Evolutionary conservation across 1,284 basidiomycete genomes (phyloP).

Genomic region (Ganoderma leucocontextum): DNA sequence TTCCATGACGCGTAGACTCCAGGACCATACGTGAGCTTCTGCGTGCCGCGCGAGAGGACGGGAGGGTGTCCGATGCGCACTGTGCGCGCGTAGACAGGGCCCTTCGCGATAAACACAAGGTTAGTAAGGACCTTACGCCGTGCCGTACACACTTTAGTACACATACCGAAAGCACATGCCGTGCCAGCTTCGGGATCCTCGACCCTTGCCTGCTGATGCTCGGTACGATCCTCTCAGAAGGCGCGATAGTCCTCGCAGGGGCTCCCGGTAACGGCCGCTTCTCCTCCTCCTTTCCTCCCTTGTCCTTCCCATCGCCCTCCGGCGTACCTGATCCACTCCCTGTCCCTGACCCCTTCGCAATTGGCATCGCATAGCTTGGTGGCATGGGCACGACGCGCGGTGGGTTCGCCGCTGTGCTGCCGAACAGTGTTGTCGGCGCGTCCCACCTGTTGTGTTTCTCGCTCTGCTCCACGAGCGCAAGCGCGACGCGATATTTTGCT

Average conservation of each 20-base stretch:
- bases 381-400: conserved; percentile 64
- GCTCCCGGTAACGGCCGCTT: conserved; percentile 57
- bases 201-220: conserved; percentile 61
- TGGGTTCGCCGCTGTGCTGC: conserved; percentile 58
- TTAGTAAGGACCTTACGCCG: neutral
- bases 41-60: conserved; percentile 59
- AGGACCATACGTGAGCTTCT: conserved; percentile 68
- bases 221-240: conserved; percentile 59
- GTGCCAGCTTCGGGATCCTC: conserved; percentile 67
- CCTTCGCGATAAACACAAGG: conserved; percentile 42
- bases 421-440: conserved; percentile 68
- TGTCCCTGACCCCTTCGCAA: conserved; percentile 37
- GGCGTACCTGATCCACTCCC: conserved; percentile 23
- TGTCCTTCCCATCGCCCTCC: conserved; percentile 40
- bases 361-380: conserved; percentile 61
- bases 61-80: conserved; percentile 72
- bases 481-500: conserved; percentile 71
- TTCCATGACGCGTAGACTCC: conserved; percentile 77
- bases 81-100: conserved; percentile 62
- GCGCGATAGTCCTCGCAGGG: conserved; percentile 59
- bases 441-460: conserved; percentile 73
- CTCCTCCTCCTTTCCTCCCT: conserved; percentile 50
- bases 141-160: neutral
- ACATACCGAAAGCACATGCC: conserved; percentile 69
- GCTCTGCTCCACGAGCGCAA: conserved; percentile 65